A percentile compares a stretch with the other conserved stretches of the same genome.
Evolutionary conservation across 345 rosid species (phyloP).

Genomic region (Pistacia atlantica): DNA sequence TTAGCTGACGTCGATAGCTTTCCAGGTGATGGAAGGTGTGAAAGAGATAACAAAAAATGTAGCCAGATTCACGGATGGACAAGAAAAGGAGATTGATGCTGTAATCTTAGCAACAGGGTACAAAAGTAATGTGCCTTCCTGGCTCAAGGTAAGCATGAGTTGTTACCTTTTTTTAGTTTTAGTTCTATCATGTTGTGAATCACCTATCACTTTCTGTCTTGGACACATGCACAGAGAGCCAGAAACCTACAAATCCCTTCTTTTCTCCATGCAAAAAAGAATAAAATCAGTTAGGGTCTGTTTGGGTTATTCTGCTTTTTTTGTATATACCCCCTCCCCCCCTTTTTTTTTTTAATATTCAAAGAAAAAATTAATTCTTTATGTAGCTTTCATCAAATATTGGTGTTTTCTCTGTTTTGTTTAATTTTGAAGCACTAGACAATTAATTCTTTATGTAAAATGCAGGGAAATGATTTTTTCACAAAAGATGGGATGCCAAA

Average conservation of each 20-base stretch:
- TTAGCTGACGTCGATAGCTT: conserved; percentile 14
- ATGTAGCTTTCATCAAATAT: conserved; percentile 22
- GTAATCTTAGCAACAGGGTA: conserved; percentile 91
- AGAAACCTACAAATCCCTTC: conserved; percentile 40
- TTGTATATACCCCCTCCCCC: not conserved
- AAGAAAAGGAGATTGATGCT: conserved; percentile 72
- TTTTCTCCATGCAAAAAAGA: conserved; percentile 43
- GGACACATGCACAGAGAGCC: conserved; percentile 36
- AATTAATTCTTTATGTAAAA: not conserved
- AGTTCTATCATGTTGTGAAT: conserved; percentile 42
- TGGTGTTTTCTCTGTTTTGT: not conserved
- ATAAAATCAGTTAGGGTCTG: conserved; percentile 29
- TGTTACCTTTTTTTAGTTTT: conserved; percentile 30
- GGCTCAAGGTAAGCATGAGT: conserved; percentile 71
- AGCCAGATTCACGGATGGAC: conserved; percentile 79
- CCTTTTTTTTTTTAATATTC: not conserved
- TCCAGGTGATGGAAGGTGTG: conserved; percentile 70
- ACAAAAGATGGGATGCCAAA: conserved; percentile 81
- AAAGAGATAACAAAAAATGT: conserved; percentile 68
- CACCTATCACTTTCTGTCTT: conserved; percentile 43
- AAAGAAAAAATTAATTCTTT: not conserved
- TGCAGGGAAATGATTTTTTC: conserved; percentile 67
- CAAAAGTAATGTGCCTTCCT: conserved; percentile 84
- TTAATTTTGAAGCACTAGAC: not conserved
- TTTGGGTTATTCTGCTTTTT: conserved; percentile 25